Evolutionary conservation across 1,284 basidiomycete species (phyloP), one percentile per base, ranked within the genome.

Genomic region (Rugosomyces carneus): DNA sequence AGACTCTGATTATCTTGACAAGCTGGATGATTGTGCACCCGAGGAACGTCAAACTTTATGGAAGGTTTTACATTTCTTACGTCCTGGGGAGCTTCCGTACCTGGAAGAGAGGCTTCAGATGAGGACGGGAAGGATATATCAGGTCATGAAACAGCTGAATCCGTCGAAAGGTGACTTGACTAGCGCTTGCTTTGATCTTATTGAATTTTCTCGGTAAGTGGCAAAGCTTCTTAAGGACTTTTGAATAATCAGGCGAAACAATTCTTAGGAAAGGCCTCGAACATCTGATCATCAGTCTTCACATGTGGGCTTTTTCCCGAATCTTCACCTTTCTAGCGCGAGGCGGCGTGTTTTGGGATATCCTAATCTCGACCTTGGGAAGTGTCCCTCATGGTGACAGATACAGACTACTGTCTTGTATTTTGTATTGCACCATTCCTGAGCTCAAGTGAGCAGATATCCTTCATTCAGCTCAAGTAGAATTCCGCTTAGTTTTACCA

Each of bases 351-450:
- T 45, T 34, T 7, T 36, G 48, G 48, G 43, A 42, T 11, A 18
- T 37, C 9, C 35, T 49, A 35, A 45, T 49, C n/a, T 45, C 44
- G 10, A 49, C 43, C 9, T 43, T 44, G 5, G 47, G 42, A 32
- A 20, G 39, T 19, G 43, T 45, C 32, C 35, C 47, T 38, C 47
- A 42, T 15, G 43, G 47, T 37, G 44, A 49, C n/a, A 43, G 45
- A 20, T 36, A 42, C 27, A 36, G 48, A 5, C 15, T 45, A 40
- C 37, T 45, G 31, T 45, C 36, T 21, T 37, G 48, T 24, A 42
- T 40, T 31, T 24, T 45, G 16, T 37, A 45, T 29, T 45, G 34
- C 13, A 42, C 40, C 9, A 13, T 49, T 5, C 43, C 43, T 7
- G 21, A 21, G 10, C 37, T 36, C 11, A 45, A 49, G 48, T 49